A percentile compares a stretch with the other conserved stretches of the same genome.
Conservation (phyloP, 2,329 filamentous ascomycete species). For the Clarireedia homoeocarpa region DNA sequence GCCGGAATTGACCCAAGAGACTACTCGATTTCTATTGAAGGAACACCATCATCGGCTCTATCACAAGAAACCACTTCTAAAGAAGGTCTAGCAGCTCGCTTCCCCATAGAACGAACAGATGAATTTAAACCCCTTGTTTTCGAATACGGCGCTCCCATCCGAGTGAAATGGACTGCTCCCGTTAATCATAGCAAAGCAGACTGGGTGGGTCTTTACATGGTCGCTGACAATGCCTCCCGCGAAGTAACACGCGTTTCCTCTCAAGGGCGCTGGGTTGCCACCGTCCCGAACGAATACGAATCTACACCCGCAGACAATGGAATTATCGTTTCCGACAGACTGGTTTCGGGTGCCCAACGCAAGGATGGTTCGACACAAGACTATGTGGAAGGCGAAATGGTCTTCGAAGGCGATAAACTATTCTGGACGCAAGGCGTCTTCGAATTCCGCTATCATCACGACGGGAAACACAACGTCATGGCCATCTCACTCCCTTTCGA, state of each 20-base stretch:
- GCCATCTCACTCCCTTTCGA: conserved; percentile 90
- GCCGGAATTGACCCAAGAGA: conserved; percentile 71
- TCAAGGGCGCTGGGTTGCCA: conserved; percentile 82
- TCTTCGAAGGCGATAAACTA: conserved; percentile 86
- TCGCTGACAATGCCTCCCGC: conserved; percentile 84
- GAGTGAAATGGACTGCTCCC: conserved; percentile 84
- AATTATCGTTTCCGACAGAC: conserved; percentile 62
- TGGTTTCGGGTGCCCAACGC: conserved; percentile 37
- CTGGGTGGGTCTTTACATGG: conserved; percentile 95
- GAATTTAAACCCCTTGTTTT: conserved; percentile 69
- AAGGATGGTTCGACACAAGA: conserved; percentile 45
- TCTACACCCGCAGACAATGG: conserved; percentile 66
- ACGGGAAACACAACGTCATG: conserved; percentile 88
- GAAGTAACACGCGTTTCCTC: conserved; percentile 79
- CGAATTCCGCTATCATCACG: conserved; percentile 95
- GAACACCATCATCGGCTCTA: conserved; percentile 46
- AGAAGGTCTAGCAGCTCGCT: conserved; percentile 62
- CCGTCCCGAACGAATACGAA: conserved; percentile 69
- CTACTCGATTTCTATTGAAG: conserved; percentile 71
- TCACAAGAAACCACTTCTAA: conserved; percentile 53
- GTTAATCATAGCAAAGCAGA: conserved; percentile 81
- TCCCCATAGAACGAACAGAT: conserved; percentile 51
- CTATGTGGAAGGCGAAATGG: conserved; percentile 69
- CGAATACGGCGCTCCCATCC: conserved; percentile 85
- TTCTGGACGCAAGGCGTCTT: conserved; percentile 98